These are phyloP conservation scores for Emmonsia crescens DNA, from an alignment of 2,329 filamentous ascomycete species.

Conservation along the genomic window DNA sequence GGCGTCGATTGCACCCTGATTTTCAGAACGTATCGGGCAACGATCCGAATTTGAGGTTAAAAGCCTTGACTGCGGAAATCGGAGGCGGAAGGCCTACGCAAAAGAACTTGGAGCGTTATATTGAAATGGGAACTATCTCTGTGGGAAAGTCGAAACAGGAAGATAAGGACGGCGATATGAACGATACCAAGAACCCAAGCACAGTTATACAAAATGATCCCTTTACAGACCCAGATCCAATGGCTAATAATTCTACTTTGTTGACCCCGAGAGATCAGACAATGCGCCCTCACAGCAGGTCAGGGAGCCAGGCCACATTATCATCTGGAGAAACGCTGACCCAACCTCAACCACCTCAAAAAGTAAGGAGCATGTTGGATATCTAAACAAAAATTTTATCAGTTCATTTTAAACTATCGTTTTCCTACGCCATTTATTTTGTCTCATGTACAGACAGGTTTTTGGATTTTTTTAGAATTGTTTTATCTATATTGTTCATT, in stretches of 20 bases:
- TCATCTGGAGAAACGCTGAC: conserved; percentile 13
- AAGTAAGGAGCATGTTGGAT: conserved; percentile 34
- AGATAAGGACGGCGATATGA: neutral
- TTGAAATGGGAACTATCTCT: conserved; percentile 30
- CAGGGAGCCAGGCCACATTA: conserved; percentile 18
- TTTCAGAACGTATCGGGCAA: conserved; percentile 17
- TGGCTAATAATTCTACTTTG: neutral
- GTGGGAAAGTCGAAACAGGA: conserved; percentile 6
- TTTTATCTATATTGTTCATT: neutral
- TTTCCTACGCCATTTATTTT: neutral
- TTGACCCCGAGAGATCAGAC: conserved; percentile 6
- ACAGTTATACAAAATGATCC: neutral
- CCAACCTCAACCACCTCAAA: conserved; percentile 19
- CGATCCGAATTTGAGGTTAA: conserved; percentile 20
- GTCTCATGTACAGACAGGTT: neutral
- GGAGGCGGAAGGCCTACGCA: conserved; percentile 23
- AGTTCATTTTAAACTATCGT: neutral
- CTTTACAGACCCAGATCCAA: neutral
- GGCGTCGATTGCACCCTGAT: conserved; percentile 35
- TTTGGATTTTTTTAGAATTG: neutral
- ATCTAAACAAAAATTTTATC: conserved; percentile 17
- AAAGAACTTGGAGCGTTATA: conserved; percentile 18
- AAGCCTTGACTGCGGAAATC: conserved; percentile 26
- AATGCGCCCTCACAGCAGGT: conserved; percentile 14
- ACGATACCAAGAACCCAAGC: conserved; percentile 5